These are phyloP conservation scores for Fusarium ambrosium DNA, from an alignment of 2,329 filamentous ascomycete species.

Conservation along the genomic window DNA sequence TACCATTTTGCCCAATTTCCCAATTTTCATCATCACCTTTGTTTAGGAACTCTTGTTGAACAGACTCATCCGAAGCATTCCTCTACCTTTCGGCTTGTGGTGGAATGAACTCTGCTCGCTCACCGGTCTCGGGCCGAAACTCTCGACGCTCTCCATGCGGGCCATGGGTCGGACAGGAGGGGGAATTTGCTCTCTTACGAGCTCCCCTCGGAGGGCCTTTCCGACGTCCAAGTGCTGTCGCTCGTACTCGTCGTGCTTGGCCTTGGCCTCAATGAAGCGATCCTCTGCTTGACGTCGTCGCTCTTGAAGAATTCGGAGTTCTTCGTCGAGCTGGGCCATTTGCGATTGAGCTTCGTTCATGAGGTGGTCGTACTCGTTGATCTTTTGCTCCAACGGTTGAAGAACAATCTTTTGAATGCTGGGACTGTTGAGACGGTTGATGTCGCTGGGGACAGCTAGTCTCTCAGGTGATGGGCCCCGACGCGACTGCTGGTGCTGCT, in stretches of 20 bases:
- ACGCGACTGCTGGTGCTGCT: slow-evolving; percentile 35
- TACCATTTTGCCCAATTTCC: background rate
- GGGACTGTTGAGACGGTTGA: slow-evolving; percentile 60
- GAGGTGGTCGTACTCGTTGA: slow-evolving; percentile 58
- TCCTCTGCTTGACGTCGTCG: slow-evolving; percentile 57
- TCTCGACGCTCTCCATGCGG: slow-evolving; percentile 43
- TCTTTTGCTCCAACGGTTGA: slow-evolving; percentile 60
- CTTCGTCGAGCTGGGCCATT: slow-evolving; percentile 59
- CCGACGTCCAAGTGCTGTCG: slow-evolving; percentile 59
- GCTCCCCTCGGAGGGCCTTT: slow-evolving; percentile 58
- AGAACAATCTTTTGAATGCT: slow-evolving; percentile 59
- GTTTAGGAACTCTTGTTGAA: slow-evolving; percentile 38
- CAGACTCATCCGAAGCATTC: slow-evolving; percentile 40
- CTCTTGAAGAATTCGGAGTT: slow-evolving; percentile 57
- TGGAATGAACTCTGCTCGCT: slow-evolving; percentile 41
- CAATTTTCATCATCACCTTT: background rate
- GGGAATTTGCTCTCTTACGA: slow-evolving; percentile 24
- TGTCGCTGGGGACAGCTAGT: slow-evolving; percentile 41
- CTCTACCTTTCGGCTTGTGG: slow-evolving; percentile 35
- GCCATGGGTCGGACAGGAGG: slow-evolving; percentile 27
- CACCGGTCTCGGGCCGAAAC: slow-evolving; percentile 39
- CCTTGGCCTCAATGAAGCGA: slow-evolving; percentile 58
- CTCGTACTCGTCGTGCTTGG: slow-evolving; percentile 60
- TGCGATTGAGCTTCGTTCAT: slow-evolving; percentile 59
- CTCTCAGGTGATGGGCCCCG: slow-evolving; percentile 34